Percentiles rank a stretch among this genome's conserved stretches.
Evolutionary conservation across 306 rosid genomes (phyloP).

Genomic region (Trichosanthes cucumerina): DNA sequence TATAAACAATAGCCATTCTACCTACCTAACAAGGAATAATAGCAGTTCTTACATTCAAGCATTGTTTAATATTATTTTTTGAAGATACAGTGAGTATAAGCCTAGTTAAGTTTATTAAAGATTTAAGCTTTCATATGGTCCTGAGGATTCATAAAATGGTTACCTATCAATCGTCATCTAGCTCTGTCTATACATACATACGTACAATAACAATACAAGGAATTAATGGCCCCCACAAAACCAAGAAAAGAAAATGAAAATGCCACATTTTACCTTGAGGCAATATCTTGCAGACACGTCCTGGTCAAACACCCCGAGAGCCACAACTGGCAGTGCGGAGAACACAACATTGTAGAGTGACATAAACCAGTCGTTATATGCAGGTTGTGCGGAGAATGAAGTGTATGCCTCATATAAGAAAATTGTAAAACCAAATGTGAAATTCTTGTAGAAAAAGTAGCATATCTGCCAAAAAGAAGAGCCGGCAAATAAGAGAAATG

Average conservation of each 20-base stretch:
- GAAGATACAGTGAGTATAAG: conserved; percentile 14
- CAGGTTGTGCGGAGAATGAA: conserved; percentile 78
- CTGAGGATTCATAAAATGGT: not conserved
- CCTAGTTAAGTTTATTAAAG: not conserved
- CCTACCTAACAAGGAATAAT: not conserved
- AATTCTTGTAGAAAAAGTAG: conserved; percentile 90
- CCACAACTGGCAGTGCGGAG: conserved; percentile 83
- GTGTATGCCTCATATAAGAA: conserved; percentile 81
- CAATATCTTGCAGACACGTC: conserved; percentile 88
- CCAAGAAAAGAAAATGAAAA: not conserved
- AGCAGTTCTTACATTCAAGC: not conserved
- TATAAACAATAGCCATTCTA: not conserved
- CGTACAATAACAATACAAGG: not conserved
- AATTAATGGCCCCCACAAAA: not conserved
- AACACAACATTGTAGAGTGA: conserved; percentile 76
- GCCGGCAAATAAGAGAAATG: conserved; percentile 12
- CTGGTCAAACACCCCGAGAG: conserved; percentile 90
- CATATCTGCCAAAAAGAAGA: conserved; percentile 62
- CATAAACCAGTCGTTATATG: conserved; percentile 92
- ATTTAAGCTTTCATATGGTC: not conserved
- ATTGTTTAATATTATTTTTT: not conserved
- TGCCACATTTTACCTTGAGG: conserved; percentile 26
- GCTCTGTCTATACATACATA: not conserved
- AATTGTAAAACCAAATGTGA: conserved; percentile 77
- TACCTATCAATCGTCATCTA: not conserved